These are phyloP conservation scores for Annona cherimola DNA, from an alignment of 164 flowering plant species.

Conservation along the genomic window DNA sequence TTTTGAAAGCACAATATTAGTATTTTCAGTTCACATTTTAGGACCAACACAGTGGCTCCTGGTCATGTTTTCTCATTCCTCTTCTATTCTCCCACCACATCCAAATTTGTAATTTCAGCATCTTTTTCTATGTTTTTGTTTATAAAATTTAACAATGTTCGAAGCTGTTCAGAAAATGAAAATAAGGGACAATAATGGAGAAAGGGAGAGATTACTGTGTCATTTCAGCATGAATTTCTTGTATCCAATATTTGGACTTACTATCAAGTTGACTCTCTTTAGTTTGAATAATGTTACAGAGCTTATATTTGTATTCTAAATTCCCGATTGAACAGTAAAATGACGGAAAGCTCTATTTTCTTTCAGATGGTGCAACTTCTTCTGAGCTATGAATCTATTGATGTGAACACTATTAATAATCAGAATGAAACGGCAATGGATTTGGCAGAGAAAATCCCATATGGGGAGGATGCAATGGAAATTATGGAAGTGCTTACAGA, in stretches of 20 bases:
- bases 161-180: too few species aligned
- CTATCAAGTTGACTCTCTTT: too few species aligned
- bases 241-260: neutral
- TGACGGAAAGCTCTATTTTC: neutral
- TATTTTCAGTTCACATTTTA: too few species aligned
- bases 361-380: slow-evolving; percentile 63
- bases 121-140: neutral
- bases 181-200: too few species aligned
- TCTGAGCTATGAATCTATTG: slow-evolving; percentile 46
- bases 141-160: too few species aligned
- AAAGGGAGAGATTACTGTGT: too few species aligned
- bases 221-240: neutral
- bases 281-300: neutral
- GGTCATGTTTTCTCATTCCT: too few species aligned
- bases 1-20: too few species aligned
- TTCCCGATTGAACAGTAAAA: neutral
- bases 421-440: slow-evolving; percentile 89
- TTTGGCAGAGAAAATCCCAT: slow-evolving; percentile 76
- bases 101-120: neutral
- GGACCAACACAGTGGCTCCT: too few species aligned
- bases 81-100: too few species aligned
- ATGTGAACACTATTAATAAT: slow-evolving; percentile 72
- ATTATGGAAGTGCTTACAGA: slow-evolving; percentile 68
- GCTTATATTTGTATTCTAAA: neutral
- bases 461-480: slow-evolving; percentile 61